Percentiles rank a stretch among this genome's conserved stretches.
Evolutionary conservation across 2,329 filamentous ascomycete genomes (phyloP).

Genomic region (Trichoderma oligosporum): DNA sequence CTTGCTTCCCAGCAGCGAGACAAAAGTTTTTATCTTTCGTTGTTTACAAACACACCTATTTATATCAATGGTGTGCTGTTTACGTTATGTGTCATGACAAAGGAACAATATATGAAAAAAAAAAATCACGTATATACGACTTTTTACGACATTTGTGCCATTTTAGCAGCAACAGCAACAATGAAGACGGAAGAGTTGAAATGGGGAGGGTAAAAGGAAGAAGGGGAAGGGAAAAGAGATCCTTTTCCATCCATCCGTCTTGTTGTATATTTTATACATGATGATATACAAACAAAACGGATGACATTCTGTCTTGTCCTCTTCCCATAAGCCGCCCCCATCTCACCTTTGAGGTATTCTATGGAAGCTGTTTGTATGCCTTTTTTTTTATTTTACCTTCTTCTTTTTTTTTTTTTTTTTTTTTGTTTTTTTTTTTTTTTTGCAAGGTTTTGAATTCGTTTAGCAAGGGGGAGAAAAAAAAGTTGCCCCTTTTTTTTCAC

Average conservation of each 20-base stretch:
- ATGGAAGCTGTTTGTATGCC: no score
- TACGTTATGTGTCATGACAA: conserved; percentile 17
- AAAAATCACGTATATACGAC: conserved; percentile 18
- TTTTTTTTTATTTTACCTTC: neutral
- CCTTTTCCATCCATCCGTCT: no score
- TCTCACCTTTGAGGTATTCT: no score
- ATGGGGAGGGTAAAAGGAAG: neutral
- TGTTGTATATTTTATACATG: no score
- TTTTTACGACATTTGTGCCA: conserved; percentile 18
- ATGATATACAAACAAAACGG: no score
- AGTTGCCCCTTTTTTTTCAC: neutral
- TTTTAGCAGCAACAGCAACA: neutral
- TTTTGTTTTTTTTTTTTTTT: conserved; percentile 5
- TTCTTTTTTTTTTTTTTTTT: neutral
- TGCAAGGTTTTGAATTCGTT: conserved; percentile 5
- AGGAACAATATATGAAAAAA: conserved; percentile 18
- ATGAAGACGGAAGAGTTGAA: neutral
- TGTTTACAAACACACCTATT: conserved; percentile 15
- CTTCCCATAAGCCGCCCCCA: no score
- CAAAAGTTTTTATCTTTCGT: conserved; percentile 9
- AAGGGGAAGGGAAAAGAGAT: neutral
- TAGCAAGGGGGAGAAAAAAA: neutral
- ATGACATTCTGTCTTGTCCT: no score
- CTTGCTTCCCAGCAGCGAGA: conserved; percentile 16
- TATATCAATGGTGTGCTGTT: conserved; percentile 2